Conservation (phyloP, 768 basidiomycete species). For the Tricholoma hemisulphureum region DNA sequence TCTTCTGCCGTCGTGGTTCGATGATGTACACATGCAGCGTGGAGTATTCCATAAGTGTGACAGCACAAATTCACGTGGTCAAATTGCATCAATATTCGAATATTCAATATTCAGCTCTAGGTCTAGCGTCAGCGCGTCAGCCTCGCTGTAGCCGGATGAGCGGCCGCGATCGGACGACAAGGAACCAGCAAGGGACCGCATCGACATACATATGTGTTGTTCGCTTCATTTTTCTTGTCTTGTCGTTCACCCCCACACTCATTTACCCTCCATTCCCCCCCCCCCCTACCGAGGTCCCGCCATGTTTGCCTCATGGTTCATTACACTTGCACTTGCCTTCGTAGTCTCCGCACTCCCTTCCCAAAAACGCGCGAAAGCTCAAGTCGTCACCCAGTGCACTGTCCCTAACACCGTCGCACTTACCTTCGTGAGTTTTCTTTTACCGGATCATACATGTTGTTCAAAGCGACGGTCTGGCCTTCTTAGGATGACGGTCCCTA, state of each 20-base stretch:
- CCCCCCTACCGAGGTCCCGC: neutral
- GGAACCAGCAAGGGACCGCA: no score
- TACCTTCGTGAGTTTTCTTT: slow-evolving; percentile 35
- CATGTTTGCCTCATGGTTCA: neutral
- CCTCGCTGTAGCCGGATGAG: no score
- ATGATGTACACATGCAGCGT: no score
- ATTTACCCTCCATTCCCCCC: neutral
- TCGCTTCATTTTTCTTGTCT: no score
- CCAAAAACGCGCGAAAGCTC: slow-evolving; percentile 13
- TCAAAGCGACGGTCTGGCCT: neutral
- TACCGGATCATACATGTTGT: neutral
- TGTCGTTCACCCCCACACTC: slow-evolving; percentile 1
- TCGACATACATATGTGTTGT: no score
- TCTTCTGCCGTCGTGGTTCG: no score
- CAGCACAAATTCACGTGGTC: no score
- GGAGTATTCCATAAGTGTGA: no score
- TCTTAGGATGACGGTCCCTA: slow-evolving; percentile 45
- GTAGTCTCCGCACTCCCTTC: slow-evolving; percentile 11
- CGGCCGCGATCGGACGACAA: no score
- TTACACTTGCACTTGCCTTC: slow-evolving; percentile 10
- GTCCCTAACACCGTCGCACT: slow-evolving; percentile 39
- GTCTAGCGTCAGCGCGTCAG: no score
- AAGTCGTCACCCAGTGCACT: slow-evolving; percentile 35
- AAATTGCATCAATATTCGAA: no score
- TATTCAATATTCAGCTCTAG: no score